Evolutionary conservation across 768 basidiomycete species (phyloP).

Genomic region (Porpolomopsis calyptriformis): DNA sequence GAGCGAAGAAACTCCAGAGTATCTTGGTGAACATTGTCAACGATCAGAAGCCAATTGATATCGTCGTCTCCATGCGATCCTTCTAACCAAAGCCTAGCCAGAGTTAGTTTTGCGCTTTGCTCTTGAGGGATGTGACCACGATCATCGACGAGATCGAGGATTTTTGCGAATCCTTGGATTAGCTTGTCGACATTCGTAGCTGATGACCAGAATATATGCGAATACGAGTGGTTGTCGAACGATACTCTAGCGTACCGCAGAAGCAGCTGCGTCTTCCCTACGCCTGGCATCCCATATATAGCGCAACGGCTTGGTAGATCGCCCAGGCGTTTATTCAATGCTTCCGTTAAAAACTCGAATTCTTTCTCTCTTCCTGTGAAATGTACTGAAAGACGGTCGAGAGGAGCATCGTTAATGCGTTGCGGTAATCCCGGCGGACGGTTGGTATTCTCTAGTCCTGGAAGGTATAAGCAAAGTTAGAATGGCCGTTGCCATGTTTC

Average conservation of each 20-base stretch:
- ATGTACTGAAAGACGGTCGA: neutral
- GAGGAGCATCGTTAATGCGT: neutral
- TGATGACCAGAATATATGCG: neutral
- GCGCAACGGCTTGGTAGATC: neutral
- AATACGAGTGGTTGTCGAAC: neutral
- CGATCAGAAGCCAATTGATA: neutral
- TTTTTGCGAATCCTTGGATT: neutral
- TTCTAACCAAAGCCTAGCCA: neutral
- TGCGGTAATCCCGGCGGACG: no score
- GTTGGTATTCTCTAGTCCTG: no score
- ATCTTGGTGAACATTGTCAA: neutral
- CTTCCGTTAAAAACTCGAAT: neutral
- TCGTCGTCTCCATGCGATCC: neutral
- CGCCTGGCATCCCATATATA: neutral
- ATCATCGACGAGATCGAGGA: neutral
- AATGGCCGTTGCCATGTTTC: no score
- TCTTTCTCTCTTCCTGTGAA: neutral
- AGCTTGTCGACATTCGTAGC: neutral
- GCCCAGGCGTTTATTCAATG: neutral
- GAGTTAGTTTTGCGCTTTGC: neutral
- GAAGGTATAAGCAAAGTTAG: no score
- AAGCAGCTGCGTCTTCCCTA: neutral
- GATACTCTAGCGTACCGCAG: neutral
- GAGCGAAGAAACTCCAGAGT: neutral
- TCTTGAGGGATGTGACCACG: neutral